Base-by-base conservation (phyloP, 129 eudicot genomes). In the Helianthus tuberosus region DNA sequence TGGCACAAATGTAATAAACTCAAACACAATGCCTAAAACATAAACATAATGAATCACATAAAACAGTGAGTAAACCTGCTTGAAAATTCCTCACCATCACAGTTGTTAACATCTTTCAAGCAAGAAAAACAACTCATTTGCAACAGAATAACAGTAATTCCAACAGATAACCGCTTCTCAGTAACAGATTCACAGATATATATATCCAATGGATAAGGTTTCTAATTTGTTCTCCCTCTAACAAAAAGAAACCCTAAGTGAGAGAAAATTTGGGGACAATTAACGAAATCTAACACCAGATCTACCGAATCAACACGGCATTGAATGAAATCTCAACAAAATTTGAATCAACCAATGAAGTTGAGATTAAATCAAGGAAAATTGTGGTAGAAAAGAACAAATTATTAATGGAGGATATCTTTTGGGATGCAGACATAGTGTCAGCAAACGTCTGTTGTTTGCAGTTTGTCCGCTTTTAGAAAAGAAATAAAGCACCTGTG, bases 401-500 rank as follows among this genome's bases (percentile, higher is more conserved):
- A n/a, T n/a, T n/a, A n/a, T n/a, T n/a, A n/a, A n/a, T n/a, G n/a
- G n/a, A n/a, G n/a, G n/a, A n/a, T n/a, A n/a, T n/a, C n/a, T n/a
- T n/a, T n/a, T n/a, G n/a, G n/a, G n/a, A n/a, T n/a, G n/a, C n/a
- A 55, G 9, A 43, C 59, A 29, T 73, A 48, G 27, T 72, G 39
- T 61, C 50, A 32, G 69, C n/a, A 54, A 58, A 59, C 20, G n/a
- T 17, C 17, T 41, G 51, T n/a, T n/a, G n/a, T n/a, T 49, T 59
- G 11, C 64, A 25, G 15, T 59, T 59, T 69, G 38, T 61, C 76
- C 65, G 71, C 36, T 69, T 77, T 77, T 60, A 77, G 39, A 15
- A 16, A 5, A 8, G 53, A 53, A 52, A 79, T 35, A 77, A 68
- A 57, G 69, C 51, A 87, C 98, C 96, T 93, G n/a, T 59, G 98